Evolutionary conservation across 2,329 filamentous ascomycete species (phyloP).

Genomic region (Fusarium subglutinans): DNA sequence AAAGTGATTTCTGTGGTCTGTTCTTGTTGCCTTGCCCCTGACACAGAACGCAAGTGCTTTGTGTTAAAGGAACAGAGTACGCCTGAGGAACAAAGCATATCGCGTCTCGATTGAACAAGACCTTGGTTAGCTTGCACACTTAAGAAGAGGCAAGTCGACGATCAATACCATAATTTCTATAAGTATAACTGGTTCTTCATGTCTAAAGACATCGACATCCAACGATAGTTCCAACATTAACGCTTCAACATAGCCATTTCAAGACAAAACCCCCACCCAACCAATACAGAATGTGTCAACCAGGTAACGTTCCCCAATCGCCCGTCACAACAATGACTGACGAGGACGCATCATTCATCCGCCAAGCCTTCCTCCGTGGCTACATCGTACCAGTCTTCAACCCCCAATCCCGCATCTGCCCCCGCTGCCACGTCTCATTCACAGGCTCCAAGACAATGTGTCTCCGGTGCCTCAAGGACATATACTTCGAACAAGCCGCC

Average conservation of each 20-base stretch:
- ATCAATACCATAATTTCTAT: neutral
- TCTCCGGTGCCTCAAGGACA: neutral
- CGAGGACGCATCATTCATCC: neutral
- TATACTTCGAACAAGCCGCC: neutral
- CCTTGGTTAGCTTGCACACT: neutral
- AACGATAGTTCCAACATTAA: neutral
- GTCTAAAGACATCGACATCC: rapidly evolving
- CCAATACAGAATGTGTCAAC: neutral
- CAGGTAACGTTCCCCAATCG: conserved; percentile 5
- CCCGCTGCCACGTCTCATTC: neutral
- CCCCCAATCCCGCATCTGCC: conserved; percentile 1
- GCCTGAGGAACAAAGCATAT: neutral
- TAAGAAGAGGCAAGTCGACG: neutral
- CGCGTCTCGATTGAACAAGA: neutral
- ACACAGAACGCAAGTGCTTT: neutral
- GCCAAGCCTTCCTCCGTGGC: conserved; percentile 12
- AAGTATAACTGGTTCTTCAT: neutral
- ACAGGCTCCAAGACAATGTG: conserved; percentile 1
- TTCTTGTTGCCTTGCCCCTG: neutral
- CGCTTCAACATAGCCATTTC: neutral
- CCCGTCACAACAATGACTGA: neutral
- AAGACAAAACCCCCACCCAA: neutral
- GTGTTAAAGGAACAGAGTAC: neutral
- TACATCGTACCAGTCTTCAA: conserved; percentile 14
- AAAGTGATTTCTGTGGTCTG: neutral